Conservation (phyloP, 306 rosid species). For the Trifolium dubium region DNA sequence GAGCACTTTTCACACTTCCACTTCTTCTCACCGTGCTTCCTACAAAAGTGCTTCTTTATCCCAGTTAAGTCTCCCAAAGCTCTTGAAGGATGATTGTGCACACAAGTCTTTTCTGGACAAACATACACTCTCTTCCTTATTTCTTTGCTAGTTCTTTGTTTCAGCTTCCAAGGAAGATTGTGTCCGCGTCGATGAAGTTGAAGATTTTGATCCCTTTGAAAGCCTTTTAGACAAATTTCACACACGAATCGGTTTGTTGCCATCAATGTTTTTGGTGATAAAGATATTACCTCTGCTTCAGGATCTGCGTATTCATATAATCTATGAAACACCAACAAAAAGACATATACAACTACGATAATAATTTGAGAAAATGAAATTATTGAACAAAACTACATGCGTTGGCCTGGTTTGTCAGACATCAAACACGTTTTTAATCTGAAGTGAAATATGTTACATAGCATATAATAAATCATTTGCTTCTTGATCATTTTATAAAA, state of each 20-base stretch:
- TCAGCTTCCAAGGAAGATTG: slow-evolving; percentile 92
- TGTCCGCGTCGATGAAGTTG: slow-evolving; percentile 88
- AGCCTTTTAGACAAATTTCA: slow-evolving; percentile 82
- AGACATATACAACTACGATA: background rate
- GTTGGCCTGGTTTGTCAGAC: too few species aligned
- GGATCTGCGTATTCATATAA: slow-evolving; percentile 63
- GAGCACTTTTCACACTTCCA: slow-evolving; percentile 93
- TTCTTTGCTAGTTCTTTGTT: slow-evolving; percentile 78
- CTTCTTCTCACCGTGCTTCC: slow-evolving; percentile 94
- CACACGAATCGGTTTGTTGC: slow-evolving; percentile 85
- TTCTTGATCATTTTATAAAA: too few species aligned
- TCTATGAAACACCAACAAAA: background rate
- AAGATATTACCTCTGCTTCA: slow-evolving; percentile 85
- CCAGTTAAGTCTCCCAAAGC: slow-evolving; percentile 92
- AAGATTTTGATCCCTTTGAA: slow-evolving; percentile 89
- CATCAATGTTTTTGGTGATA: slow-evolving; percentile 86
- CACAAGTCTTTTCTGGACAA: slow-evolving; percentile 85
- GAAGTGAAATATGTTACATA: too few species aligned
- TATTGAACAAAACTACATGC: background rate
- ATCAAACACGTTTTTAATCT: background rate
- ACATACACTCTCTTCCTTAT: slow-evolving; percentile 78
- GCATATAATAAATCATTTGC: too few species aligned
- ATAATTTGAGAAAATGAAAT: background rate
- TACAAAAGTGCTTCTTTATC: slow-evolving; percentile 86
- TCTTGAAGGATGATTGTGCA: slow-evolving; percentile 75